Conservation (phyloP, 805 yeast species). For the Scheffersomyces amazonensis region DNA sequence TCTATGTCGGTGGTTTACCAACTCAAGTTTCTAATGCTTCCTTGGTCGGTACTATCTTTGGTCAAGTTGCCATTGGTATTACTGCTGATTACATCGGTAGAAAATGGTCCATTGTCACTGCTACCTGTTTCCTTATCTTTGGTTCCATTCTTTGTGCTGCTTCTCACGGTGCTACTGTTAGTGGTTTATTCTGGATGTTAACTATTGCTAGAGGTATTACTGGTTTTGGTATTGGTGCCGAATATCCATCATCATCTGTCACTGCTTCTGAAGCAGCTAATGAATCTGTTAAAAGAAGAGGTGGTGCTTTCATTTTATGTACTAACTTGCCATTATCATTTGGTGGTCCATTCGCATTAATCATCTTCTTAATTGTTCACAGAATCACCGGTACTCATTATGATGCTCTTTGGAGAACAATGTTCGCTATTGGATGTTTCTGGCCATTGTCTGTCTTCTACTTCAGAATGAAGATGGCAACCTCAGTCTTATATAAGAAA, state of each 20-base stretch:
- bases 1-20: conserved; percentile 44
- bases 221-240: conserved; percentile 80
- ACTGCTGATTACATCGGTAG: conserved; percentile 66
- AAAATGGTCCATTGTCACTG: conserved; percentile 66
- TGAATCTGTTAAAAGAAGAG: conserved; percentile 61
- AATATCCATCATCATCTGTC: conserved; percentile 67
- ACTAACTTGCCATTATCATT: conserved; percentile 72
- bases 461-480: conserved; percentile 68
- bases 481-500: conserved; percentile 61
- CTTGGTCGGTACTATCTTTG: conserved; percentile 67
- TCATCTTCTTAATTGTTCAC: conserved; percentile 65
- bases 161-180: conserved; percentile 53
- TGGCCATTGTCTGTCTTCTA: conserved; percentile 74
- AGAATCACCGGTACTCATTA: conserved; percentile 48
- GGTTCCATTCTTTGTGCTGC: conserved; percentile 71
- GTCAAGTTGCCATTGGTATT: conserved; percentile 64
- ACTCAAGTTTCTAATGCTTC: conserved; percentile 70
- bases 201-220: conserved; percentile 70
- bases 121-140: conserved; percentile 57
- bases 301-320: conserved; percentile 61
- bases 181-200: conserved; percentile 78
- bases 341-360: conserved; percentile 77
- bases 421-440: conserved; percentile 57
- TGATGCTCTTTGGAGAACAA: conserved; percentile 64
- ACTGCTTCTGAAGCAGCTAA: conserved; percentile 74